Evolutionary conservation across 805 yeast genomes (phyloP), one percentile per base, ranked within the genome.

Genomic region (Ogataea corticis): DNA sequence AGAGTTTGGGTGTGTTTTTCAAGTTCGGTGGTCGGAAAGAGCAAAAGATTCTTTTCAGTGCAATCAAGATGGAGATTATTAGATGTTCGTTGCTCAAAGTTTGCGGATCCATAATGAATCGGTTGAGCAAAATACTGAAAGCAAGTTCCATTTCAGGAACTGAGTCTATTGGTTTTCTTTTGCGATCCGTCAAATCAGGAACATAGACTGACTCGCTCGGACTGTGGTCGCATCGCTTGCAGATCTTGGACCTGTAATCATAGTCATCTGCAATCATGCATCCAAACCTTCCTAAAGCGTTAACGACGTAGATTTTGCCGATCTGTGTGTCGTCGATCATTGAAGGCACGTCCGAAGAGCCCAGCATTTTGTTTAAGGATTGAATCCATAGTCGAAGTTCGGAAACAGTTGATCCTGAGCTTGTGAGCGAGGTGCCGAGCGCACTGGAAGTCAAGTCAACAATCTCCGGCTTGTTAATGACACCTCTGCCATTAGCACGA

Each of bases 21-120:
- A 70, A 56, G 33, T 53, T 56, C 4, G 82, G 81, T 0, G 84
- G 78, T 41, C 75, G 70, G 55, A 61, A 84, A 34, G 82, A 79
- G 3, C 72, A 58, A 46, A 82, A 77, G 1, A 83, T 56, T 52
- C 75, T 74, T 55, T 68, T 72, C 7, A 84, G 51, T 0, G 80
- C 44, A 1, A 70, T 54, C 4, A 84, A 53, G 12, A 78, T 62
- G 9, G 78, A 69, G 41, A 80, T 73, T 15, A 72, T 50, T 9
- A 72, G 42, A 12, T 59, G 38, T 46, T 57, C 40, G 49, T 56
- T 38, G 54, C 39, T 27, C 49, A 48, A 11, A 1, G 54, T 45
- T 1, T 45, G 36, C 7, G 59, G 50, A 35, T 59, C 56, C 1
- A 52, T 40, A 3, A 65, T 46, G 45, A 62, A 66, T 16, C 39